phyloP scores from a whole-genome alignment of 2,329 filamentous ascomycete genomes.

The Aspergillus neoniger region DNA sequence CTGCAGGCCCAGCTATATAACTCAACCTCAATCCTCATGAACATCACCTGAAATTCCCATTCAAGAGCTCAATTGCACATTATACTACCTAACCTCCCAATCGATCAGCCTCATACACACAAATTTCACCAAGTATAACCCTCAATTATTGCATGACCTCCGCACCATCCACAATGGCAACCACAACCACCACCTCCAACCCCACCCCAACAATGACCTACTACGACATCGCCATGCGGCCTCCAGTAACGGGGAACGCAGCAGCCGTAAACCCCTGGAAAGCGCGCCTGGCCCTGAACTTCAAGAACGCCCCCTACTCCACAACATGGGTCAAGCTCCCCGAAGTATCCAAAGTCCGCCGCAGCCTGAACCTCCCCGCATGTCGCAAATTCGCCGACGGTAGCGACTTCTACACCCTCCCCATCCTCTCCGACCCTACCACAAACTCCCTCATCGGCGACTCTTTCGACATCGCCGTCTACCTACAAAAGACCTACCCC shows the following conservation, averaged over 20 bases:
- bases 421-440: conserved; percentile 54
- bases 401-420: conserved; percentile 61
- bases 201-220: conserved; percentile 36
- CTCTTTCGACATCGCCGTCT: conserved; percentile 66
- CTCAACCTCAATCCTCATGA: too few relatives aligned
- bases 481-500: conserved; percentile 58
- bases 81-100: too few relatives aligned
- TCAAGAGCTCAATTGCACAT: too few relatives aligned
- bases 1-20: too few relatives aligned
- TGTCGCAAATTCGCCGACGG: conserved; percentile 60
- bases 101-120: too few relatives aligned
- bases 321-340: conserved; percentile 57
- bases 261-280: conserved; percentile 56
- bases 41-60: too few relatives aligned
- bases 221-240: conserved; percentile 51
- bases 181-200: conserved; percentile 7
- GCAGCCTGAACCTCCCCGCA: conserved; percentile 49
- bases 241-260: conserved; percentile 28
- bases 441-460: conserved; percentile 55
- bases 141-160: background rate
- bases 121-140: too few relatives aligned
- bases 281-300: conserved; percentile 52
- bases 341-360: conserved; percentile 54
- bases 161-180: conserved; percentile 14
- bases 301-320: conserved; percentile 51